These are phyloP conservation scores for Cordyceps javanica DNA, from an alignment of 2,329 filamentous ascomycete genomes.

Conservation along the genomic window DNA sequence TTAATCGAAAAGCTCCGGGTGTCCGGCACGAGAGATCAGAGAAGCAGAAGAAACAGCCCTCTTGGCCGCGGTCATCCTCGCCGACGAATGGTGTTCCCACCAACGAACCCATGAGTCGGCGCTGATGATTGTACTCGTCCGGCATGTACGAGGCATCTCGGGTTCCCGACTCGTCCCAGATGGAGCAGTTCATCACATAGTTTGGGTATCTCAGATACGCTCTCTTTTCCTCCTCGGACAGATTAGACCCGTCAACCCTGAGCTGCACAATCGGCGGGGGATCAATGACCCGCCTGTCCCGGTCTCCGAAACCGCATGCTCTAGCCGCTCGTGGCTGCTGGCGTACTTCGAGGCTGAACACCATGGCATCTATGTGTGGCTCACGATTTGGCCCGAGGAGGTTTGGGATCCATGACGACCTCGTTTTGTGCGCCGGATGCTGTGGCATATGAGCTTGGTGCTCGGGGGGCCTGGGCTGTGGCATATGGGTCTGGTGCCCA, in stretches of 20 bases:
- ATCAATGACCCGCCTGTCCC: constrained; percentile 75
- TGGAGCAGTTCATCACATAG: constrained; percentile 69
- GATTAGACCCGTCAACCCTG: constrained; percentile 51
- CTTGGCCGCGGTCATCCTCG: constrained; percentile 62
- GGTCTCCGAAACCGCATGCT: constrained; percentile 77
- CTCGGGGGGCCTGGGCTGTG: background rate
- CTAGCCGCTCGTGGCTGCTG: constrained; percentile 74
- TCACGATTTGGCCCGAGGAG: constrained; percentile 19
- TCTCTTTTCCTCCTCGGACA: constrained; percentile 48
- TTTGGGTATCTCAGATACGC: constrained; percentile 53
- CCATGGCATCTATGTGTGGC: constrained; percentile 18
- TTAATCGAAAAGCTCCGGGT: constrained; percentile 67
- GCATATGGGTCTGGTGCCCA: background rate
- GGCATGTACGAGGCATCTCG: constrained; percentile 67
- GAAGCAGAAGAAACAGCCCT: constrained; percentile 83
- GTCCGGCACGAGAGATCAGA: constrained; percentile 75
- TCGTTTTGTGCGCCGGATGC: background rate
- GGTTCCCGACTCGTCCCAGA: constrained; percentile 63
- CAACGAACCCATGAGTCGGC: constrained; percentile 72
- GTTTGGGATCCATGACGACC: constrained; percentile 21
- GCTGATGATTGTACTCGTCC: constrained; percentile 64
- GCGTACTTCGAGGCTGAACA: constrained; percentile 45
- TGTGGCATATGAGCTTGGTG: background rate
- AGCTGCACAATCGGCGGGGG: constrained; percentile 78
- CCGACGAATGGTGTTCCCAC: constrained; percentile 73